phyloP scores from a whole-genome alignment of 768 basidiomycete genomes.

The Amanita molliuscula region DNA sequence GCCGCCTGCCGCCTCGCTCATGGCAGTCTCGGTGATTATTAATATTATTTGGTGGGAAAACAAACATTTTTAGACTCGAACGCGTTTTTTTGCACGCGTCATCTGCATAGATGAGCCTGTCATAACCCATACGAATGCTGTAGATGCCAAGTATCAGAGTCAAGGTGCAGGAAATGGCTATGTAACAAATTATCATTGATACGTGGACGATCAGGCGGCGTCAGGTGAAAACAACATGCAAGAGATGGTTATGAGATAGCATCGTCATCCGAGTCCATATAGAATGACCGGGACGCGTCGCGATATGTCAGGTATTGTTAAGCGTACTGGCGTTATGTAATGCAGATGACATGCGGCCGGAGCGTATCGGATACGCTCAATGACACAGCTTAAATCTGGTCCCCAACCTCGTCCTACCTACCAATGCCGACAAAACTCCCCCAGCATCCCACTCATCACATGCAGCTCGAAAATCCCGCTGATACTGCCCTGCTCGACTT shows the following conservation, averaged over 20 bases:
- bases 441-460: slow-evolving; percentile 15
- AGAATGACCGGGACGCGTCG: too few species aligned
- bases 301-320: too few species aligned
- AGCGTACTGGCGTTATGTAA: not conserved
- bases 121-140: not conserved
- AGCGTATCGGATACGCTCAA: not conserved
- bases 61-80: not conserved
- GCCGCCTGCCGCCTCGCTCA: not conserved
- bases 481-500: slow-evolving; percentile 60
- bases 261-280: too few species aligned
- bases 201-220: not conserved
- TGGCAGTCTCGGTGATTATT: not conserved
- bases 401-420: not conserved
- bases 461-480: slow-evolving; percentile 18
- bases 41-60: not conserved
- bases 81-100: not conserved
- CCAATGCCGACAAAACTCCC: slow-evolving; percentile 11
- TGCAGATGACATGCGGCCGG: not conserved
- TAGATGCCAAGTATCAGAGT: not conserved
- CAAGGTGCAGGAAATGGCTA: too few species aligned
- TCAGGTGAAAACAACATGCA: not conserved
- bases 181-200: too few species aligned
- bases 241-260: not conserved
- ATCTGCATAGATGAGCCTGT: not conserved
- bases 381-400: not conserved